A percentile compares a stretch with the other conserved stretches of the same genome.
Evolutionary conservation across 78 protist genomes (phyloP).

Genomic region (Dictyostelium intermedium): DNA sequence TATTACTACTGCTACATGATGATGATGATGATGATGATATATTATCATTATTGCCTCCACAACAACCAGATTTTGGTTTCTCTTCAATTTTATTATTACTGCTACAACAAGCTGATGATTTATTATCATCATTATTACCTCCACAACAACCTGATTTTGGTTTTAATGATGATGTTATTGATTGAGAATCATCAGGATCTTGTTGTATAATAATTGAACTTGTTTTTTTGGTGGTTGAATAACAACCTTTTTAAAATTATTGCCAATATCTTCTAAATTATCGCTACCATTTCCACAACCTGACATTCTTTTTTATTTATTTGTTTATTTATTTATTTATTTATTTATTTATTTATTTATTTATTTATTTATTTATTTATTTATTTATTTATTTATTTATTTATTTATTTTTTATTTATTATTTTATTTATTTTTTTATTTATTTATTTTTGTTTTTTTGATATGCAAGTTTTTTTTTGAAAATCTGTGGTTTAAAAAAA

Average conservation of each 20-base stretch:
- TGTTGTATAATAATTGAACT: neutral
- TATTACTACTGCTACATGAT: neutral
- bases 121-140: neutral
- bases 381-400: too few species aligned
- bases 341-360: neutral
- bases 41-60: neutral
- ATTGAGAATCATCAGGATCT: neutral
- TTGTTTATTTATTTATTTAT: neutral
- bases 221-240: neutral
- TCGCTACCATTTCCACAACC: neutral
- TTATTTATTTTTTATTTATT: neutral
- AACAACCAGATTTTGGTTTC: neutral
- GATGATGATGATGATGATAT: neutral
- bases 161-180: conserved; percentile 2
- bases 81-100: neutral
- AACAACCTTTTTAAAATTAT: neutral
- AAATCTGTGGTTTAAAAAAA: neutral
- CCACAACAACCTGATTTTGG: conserved; percentile 6
- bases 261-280: conserved; percentile 23
- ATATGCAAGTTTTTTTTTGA: neutral
- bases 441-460: too few species aligned
- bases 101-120: neutral
- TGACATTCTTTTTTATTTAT: neutral
- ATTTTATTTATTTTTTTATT: neutral
- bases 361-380: neutral